Base-by-base conservation (phyloP, 257 asterid genomes). In the Capsicum rhomboideum region DNA sequence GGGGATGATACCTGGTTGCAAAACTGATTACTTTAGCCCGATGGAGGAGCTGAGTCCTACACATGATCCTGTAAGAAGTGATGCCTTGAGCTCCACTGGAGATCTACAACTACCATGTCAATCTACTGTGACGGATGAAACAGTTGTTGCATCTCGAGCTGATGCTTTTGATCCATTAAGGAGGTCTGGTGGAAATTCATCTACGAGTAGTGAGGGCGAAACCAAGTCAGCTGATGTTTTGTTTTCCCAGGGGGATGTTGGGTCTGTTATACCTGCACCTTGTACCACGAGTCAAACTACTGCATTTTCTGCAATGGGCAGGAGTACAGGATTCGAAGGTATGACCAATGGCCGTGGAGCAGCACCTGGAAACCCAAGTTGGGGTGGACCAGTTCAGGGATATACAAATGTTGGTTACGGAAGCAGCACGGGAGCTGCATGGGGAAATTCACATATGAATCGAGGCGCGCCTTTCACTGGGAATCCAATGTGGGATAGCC, bases 141-240 rank as follows among this genome's bases (percentile, higher is more conserved):
- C 84, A 53, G 88, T 86, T 55, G 86, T 83, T 66, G 75, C 82
- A 72, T 85, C 87, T 84, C 89, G 49, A 46, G 85, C 71, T 61
- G 91, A 89, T 82, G 90, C 86, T 82, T 82, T 89, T 21, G 93
- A 93, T 86, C 91, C 88, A 69, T 85, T 88, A 58, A 89, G 84
- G 79, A 90, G 89, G 78, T 90, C 97, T 1, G 88, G 90, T 29
- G 91, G 85, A 34, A 93, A 91, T 88, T 94, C 99, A 16, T 92
- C 98, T 16, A 87, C 95, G 6, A 96, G 98, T 66, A 93, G 95
- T 59, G 97, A 92, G 85, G 94, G 94, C n/a, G 97, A 94, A 84
- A 94, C 94, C 2, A 91, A 84, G 74, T 79, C 92, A 28, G 81
- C 69, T 69, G 85, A 85, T 50, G 92, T 88, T 37, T 89, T 92